Evolutionary conservation across 2,329 filamentous ascomycete genomes (phyloP), one percentile per base, ranked within the genome.

Genomic region (Phyllosticta citriasiana): DNA sequence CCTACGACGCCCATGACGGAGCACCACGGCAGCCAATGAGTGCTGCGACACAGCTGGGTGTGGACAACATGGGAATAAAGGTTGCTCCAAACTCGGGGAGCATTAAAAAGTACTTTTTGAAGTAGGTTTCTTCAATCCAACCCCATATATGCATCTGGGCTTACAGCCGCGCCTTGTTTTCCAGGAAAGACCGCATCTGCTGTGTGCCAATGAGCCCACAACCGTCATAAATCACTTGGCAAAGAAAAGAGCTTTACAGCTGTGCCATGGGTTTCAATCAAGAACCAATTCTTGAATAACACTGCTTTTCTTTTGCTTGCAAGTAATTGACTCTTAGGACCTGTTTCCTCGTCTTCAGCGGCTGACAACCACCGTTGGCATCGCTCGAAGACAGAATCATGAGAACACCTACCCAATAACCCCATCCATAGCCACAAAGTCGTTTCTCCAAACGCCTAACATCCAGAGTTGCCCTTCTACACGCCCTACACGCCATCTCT

Each of bases 401-500:
- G 27, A 30, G 7, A 30, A 30, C 2, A 8, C 27, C 27, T 30
- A 5, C 27, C 27, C 27, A 7, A 30, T 7, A 6, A 30, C 9
- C 27, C 27, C 6, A 30, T 30, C 27, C 3, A 30, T 4, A 30
- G 27, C 9, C 27, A 30, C 6, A 30, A 8, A 6, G 9, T 30
- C 27, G 27, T 8, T 30, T 30, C 4, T 30, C 27, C 27, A 6
- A 8, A 30, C 27, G 27, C 27, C 27, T 30, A 4, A 30, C 7
- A 6, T 4, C 27, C 0, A 30, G 6, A 30, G 2, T 8, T 30
- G 27, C 27, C 3, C 9, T 30, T 30, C 27, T 30, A 4, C 19
- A 22, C 19, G 19, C 9, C 26, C 35, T 59, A 64, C 51, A 64
- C 57, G 24, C 59, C 59, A 19, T 58, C 58, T 53, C 63, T 33